These are phyloP conservation scores for Halophytophthora batemanensis DNA, from an alignment of 352 stramenopile genomes.

Conservation along the genomic window DNA sequence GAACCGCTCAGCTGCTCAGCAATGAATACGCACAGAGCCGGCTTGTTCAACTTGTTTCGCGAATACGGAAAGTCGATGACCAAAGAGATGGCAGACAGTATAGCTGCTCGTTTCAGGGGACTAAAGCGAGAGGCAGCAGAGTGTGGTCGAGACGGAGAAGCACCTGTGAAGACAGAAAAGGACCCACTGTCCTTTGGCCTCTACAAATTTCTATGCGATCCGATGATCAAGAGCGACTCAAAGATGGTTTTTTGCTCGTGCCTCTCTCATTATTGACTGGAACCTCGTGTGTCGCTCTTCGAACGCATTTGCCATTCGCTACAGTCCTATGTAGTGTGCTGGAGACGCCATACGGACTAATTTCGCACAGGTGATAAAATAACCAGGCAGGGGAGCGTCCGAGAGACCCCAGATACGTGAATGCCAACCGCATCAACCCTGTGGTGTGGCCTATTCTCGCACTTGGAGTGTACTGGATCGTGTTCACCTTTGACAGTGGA, in stretches of 20 bases:
- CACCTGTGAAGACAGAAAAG: too few species aligned
- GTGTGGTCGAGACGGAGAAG: too few species aligned
- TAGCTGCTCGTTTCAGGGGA: too few species aligned
- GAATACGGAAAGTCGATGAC: neutral
- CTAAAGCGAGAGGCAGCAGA: too few species aligned
- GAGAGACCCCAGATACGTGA: slow-evolving; percentile 8
- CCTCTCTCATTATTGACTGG: slow-evolving; percentile 17
- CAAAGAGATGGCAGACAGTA: too few species aligned
- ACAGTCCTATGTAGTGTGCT: slow-evolving; percentile 23
- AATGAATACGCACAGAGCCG: slow-evolving; percentile 7
- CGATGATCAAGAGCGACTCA: neutral
- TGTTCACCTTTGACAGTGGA: too few species aligned
- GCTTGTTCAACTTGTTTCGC: neutral
- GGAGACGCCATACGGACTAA: slow-evolving; percentile 30
- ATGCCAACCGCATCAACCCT: too few species aligned
- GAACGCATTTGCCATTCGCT: slow-evolving; percentile 15
- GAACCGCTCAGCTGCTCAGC: slow-evolving; percentile 10
- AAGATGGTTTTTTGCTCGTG: slow-evolving; percentile 14
- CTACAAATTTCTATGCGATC: too few species aligned
- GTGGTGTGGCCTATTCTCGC: too few species aligned
- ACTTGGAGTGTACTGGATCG: too few species aligned
- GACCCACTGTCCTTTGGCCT: too few species aligned
- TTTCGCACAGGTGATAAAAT: slow-evolving; percentile 41
- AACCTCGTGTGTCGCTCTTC: slow-evolving; percentile 16
- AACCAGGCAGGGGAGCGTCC: slow-evolving; percentile 20